phyloP scores from a whole-genome alignment of 352 stramenopile species.

The Globisporangium orthogonon region DNA sequence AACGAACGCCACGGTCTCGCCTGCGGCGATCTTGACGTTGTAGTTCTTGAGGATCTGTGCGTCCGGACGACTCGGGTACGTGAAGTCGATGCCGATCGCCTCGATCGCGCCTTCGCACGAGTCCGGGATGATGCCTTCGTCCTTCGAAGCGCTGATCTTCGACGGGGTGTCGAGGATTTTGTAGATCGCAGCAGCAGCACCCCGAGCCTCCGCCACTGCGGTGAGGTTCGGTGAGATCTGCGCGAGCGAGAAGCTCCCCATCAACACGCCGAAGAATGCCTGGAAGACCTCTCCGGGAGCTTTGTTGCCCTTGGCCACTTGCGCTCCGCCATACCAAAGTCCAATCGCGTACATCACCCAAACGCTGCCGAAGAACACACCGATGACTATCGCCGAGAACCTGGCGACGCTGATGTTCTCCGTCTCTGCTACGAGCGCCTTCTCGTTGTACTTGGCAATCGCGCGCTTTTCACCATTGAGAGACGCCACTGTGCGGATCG shows the following conservation, averaged over 20 bases:
- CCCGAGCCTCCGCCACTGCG: constrained; percentile 30
- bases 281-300: constrained; percentile 30
- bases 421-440: constrained; percentile 18
- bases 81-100: constrained; percentile 45
- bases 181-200: constrained; percentile 33
- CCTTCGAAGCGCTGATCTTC: constrained; percentile 34
- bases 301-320: constrained; percentile 25
- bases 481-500: constrained; percentile 54
- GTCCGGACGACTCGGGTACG: constrained; percentile 57
- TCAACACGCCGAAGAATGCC: constrained; percentile 34
- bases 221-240: constrained; percentile 38
- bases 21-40: constrained; percentile 20
- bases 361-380: constrained; percentile 29
- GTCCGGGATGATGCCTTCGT: constrained; percentile 17
- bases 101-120: constrained; percentile 28
- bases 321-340: constrained; percentile 48
- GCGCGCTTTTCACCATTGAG: constrained; percentile 34
- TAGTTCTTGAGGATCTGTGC: constrained; percentile 25
- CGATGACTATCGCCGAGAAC: constrained; percentile 18
- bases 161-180: constrained; percentile 43
- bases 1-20: constrained; percentile 27
- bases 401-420: constrained; percentile 26
- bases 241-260: constrained; percentile 32
- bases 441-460: constrained; percentile 31
- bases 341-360: constrained; percentile 40